phyloP scores from a whole-genome alignment of 2,329 filamentous ascomycete genomes.

The Neonectria faginata region DNA sequence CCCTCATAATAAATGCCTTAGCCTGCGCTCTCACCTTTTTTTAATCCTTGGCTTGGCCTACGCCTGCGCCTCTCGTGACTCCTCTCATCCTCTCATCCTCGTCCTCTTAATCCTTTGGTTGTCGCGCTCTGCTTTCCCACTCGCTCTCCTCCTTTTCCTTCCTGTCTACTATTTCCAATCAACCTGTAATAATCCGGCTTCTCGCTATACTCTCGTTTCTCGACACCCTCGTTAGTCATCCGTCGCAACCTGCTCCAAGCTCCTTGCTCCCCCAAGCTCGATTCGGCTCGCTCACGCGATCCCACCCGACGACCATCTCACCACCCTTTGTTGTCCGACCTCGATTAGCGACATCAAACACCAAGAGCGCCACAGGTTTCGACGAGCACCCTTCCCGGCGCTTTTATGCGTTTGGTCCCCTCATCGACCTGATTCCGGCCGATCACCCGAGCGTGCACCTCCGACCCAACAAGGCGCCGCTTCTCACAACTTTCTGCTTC shows the following conservation, averaged over 20 bases:
- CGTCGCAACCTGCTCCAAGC: constrained; percentile 8
- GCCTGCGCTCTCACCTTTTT: constrained; percentile 29
- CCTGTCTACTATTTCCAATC: constrained; percentile 6
- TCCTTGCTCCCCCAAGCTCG: constrained; percentile 4
- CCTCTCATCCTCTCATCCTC: constrained; percentile 26
- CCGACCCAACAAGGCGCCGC: constrained; percentile 8
- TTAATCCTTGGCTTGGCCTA: constrained; percentile 20
- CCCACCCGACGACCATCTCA: not conserved
- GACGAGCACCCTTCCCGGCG: constrained; percentile 2
- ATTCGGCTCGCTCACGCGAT: constrained; percentile 19
- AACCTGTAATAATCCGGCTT: constrained; percentile 15
- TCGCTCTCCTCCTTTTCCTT: constrained; percentile 18
- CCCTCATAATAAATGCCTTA: constrained; percentile 21
- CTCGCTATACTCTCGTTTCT: constrained; percentile 21
- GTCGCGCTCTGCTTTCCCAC: constrained; percentile 3
- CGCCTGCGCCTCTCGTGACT: constrained; percentile 31
- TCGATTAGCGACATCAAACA: constrained; percentile 12
- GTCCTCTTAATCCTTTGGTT: constrained; percentile 18
- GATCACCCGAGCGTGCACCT: constrained; percentile 7
- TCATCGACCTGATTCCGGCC: constrained; percentile 4
- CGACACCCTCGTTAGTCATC: constrained; percentile 20
- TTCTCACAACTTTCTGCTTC: not conserved
- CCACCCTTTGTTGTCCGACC: not conserved
- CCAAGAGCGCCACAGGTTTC: constrained; percentile 1
- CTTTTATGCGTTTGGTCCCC: constrained; percentile 8